A percentile compares a stretch with the other conserved stretches of the same genome.
Evolutionary conservation across 495 filamentous ascomycete species (phyloP).

Genomic region (Penicillium pulvis): DNA sequence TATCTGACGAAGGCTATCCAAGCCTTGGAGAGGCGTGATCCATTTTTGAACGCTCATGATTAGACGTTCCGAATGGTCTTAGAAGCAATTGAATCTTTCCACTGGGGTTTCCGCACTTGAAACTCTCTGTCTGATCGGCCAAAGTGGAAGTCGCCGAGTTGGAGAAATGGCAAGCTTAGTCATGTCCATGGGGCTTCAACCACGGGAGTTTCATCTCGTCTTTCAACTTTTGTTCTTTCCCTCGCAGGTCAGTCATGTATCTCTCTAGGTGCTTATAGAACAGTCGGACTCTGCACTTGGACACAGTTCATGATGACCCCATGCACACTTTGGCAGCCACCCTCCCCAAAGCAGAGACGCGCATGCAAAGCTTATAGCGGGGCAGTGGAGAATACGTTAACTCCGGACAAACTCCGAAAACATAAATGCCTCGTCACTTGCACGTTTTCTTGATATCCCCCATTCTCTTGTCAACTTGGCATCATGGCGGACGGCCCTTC

Average conservation of each 20-base stretch:
- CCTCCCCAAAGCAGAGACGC: not conserved
- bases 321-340: not conserved
- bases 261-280: no score
- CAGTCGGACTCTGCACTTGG: not conserved
- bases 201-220: no score
- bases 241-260: no score
- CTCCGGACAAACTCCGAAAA: constrained; percentile 1
- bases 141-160: not conserved
- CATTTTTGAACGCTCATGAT: constrained; percentile 45
- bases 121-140: not conserved
- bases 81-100: not conserved
- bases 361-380: not conserved
- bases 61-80: not conserved
- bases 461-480: not conserved
- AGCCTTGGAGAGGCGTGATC: constrained; percentile 49
- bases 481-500: not conserved
- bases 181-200: not conserved
- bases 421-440: not conserved
- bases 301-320: not conserved
- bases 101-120: not conserved
- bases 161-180: not conserved
- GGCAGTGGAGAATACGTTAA: not conserved
- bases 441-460: not conserved
- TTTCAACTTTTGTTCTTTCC: not conserved
- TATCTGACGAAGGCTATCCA: constrained; percentile 48